phyloP scores from a whole-genome alignment of 345 rosid species.

The Xanthoceras sorbifolium region DNA sequence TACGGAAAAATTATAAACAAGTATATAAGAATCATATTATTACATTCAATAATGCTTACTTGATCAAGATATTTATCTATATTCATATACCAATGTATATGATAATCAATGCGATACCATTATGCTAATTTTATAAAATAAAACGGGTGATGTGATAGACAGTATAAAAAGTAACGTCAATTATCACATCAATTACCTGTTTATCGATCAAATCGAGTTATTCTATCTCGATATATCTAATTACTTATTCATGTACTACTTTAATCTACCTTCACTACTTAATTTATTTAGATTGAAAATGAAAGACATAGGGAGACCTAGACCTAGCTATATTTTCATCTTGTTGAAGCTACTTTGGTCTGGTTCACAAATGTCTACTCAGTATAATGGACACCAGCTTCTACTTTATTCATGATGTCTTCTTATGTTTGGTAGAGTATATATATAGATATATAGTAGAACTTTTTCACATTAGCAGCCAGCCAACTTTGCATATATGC shows the following conservation, averaged over 20 bases:
- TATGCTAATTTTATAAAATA: neutral
- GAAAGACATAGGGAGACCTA: constrained; percentile 24
- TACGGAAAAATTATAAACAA: neutral
- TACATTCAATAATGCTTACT: neutral
- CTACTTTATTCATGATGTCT: constrained; percentile 33
- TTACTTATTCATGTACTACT: constrained; percentile 12
- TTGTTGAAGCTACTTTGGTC: constrained; percentile 14
- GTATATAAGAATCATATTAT: neutral
- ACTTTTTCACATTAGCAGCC: neutral
- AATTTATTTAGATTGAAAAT: constrained; percentile 16
- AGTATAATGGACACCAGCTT: constrained; percentile 9
- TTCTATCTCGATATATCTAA: neutral
- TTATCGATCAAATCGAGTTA: neutral
- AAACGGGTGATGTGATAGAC: neutral
- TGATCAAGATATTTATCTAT: too few relatives aligned
- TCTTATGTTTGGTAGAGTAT: neutral
- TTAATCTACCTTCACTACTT: constrained; percentile 36
- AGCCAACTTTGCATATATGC: constrained; percentile 15
- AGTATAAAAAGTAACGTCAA: neutral
- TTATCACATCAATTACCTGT: neutral
- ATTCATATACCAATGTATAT: neutral
- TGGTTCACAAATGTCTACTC: constrained; percentile 37
- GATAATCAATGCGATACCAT: neutral
- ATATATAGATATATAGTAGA: neutral
- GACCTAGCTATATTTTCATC: neutral